Conservation (phyloP, 805 yeast species). For the Teunomyces kruisii region DNA sequence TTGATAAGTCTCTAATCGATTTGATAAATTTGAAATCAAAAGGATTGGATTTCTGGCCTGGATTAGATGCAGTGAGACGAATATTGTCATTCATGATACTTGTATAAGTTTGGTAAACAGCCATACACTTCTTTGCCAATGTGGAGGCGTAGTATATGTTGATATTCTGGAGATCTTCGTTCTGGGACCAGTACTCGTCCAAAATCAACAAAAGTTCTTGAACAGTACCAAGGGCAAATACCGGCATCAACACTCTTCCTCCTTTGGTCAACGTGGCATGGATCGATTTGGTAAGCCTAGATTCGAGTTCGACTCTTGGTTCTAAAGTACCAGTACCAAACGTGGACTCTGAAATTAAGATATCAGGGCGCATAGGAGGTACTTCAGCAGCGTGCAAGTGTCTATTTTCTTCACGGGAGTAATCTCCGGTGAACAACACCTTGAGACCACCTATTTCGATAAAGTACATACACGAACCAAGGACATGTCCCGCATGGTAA, state of each 20-base stretch:
- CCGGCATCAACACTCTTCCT: constrained; percentile 90
- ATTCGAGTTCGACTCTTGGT: constrained; percentile 83
- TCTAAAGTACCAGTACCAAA: constrained; percentile 98
- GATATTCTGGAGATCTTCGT: constrained; percentile 77
- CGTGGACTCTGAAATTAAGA: constrained; percentile 90
- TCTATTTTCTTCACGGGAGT: constrained; percentile 92
- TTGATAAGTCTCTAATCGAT: constrained; percentile 74
- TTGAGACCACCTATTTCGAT: constrained; percentile 92
- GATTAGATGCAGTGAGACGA: constrained; percentile 51
- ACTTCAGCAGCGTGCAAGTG: constrained; percentile 95
- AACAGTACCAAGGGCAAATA: constrained; percentile 95
- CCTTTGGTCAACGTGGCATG: constrained; percentile 84
- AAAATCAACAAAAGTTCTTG: constrained; percentile 87
- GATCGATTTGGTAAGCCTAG: constrained; percentile 73
- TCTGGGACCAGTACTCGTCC: constrained; percentile 91
- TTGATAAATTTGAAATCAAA: constrained; percentile 85
- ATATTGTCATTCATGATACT: constrained; percentile 96
- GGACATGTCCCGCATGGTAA: constrained; percentile 98
- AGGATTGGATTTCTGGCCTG: constrained; percentile 58
- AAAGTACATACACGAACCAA: constrained; percentile 98
- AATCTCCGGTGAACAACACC: constrained; percentile 92
- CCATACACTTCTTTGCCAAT: constrained; percentile 93
- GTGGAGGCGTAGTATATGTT: constrained; percentile 90
- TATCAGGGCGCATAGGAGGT: constrained; percentile 83
- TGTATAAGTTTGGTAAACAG: constrained; percentile 93